Percentiles rank a stretch among this genome's conserved stretches.
These are phyloP conservation scores for Tuber melanosporum DNA, from an alignment of 495 filamentous ascomycete species.

Conservation along the genomic window DNA sequence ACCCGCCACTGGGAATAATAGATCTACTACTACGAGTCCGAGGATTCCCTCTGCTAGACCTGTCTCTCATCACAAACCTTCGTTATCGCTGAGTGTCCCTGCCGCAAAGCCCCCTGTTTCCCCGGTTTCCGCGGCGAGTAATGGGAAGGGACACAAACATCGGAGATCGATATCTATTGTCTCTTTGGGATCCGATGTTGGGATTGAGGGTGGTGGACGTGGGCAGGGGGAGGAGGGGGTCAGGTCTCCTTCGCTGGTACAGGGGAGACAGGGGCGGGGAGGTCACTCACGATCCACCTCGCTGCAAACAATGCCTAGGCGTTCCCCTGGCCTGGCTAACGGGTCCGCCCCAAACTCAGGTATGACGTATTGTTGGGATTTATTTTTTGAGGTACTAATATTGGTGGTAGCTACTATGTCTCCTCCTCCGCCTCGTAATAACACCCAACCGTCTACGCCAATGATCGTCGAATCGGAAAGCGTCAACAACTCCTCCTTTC, in stretches of 20 bases:
- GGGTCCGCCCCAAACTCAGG: constrained; percentile 35
- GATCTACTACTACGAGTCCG: constrained; percentile 24
- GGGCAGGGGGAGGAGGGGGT: constrained; percentile 41
- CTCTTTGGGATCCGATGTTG: constrained; percentile 66
- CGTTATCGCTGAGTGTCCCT: constrained; percentile 35
- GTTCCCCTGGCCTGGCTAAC: constrained; percentile 30
- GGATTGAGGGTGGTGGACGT: constrained; percentile 45
- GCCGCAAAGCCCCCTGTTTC: constrained; percentile 24
- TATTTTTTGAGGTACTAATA: not conserved
- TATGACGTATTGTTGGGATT: constrained; percentile 11
- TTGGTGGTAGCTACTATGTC: constrained; percentile 20
- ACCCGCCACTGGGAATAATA: constrained; percentile 17
- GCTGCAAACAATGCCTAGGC: constrained; percentile 34
- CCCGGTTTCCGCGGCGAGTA: constrained; percentile 4
- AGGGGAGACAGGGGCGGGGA: constrained; percentile 20
- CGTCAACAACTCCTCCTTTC: constrained; percentile 31
- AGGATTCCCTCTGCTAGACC: constrained; percentile 38
- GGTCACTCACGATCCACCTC: constrained; percentile 40
- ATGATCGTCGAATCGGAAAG: constrained; percentile 19
- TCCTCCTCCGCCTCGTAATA: constrained; percentile 23
- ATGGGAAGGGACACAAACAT: constrained; percentile 50
- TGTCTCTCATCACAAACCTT: constrained; percentile 48
- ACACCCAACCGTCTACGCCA: constrained; percentile 30
- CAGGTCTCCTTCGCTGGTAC: constrained; percentile 31
- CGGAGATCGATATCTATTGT: constrained; percentile 89